Conservation (phyloP, 495 filamentous ascomycete genomes). For the Tuber magnatum region DNA sequence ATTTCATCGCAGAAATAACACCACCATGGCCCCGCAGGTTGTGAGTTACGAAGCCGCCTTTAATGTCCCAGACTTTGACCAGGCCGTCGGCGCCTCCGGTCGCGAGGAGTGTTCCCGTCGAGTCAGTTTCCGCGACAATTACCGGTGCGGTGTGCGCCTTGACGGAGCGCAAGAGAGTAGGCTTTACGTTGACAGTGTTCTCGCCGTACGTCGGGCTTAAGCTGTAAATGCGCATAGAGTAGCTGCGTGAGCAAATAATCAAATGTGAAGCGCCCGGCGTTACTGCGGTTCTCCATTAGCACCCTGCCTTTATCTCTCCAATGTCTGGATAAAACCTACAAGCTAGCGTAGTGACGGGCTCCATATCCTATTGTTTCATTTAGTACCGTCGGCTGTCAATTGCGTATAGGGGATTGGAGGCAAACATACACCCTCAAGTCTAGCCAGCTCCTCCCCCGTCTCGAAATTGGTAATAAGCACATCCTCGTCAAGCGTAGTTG, state of each 20-base stretch:
- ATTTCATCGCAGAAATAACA: slow-evolving; percentile 79
- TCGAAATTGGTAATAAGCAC: slow-evolving; percentile 76
- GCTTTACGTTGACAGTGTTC: slow-evolving; percentile 49
- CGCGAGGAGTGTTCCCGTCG: slow-evolving; percentile 79
- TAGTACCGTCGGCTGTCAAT: slow-evolving; percentile 10
- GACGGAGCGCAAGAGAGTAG: slow-evolving; percentile 65
- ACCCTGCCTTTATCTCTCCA: slow-evolving; percentile 16
- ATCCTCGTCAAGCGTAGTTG: slow-evolving; percentile 81
- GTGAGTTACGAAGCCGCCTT: slow-evolving; percentile 84
- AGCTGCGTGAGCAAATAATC: slow-evolving; percentile 81
- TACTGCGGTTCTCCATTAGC: slow-evolving; percentile 48
- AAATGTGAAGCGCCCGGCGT: slow-evolving; percentile 82
- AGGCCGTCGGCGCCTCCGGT: slow-evolving; percentile 86
- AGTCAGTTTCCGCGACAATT: slow-evolving; percentile 71
- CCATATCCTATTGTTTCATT: slow-evolving; percentile 67
- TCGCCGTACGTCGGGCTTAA: slow-evolving; percentile 50
- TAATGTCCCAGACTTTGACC: slow-evolving; percentile 95
- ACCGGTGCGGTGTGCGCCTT: slow-evolving; percentile 90
- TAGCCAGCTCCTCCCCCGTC: slow-evolving; percentile 72
- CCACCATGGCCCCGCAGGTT: slow-evolving; percentile 89
- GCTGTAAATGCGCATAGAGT: slow-evolving; percentile 86
- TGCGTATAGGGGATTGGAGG: background rate
- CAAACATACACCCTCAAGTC: slow-evolving; percentile 74
- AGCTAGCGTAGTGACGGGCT: slow-evolving; percentile 77
- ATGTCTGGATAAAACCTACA: slow-evolving; percentile 47